Evolutionary conservation across 2,329 filamentous ascomycete genomes (phyloP).

Genomic region (Plenodomus tracheiphilus): DNA sequence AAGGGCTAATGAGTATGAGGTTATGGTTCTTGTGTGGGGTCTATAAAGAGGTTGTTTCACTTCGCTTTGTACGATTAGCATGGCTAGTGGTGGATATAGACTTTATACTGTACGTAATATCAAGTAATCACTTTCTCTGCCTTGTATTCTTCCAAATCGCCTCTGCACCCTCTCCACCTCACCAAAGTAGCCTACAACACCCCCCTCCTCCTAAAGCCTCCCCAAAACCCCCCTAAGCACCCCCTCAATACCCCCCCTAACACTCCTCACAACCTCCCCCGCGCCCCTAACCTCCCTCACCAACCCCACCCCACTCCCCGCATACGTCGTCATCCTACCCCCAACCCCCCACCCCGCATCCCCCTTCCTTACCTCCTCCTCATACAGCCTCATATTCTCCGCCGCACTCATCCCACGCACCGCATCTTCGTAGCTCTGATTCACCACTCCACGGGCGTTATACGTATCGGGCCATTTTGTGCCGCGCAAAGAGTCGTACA

Average conservation of each 20-base stretch:
- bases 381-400: constrained; percentile 51
- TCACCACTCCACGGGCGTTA: constrained; percentile 62
- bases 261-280: constrained; percentile 56
- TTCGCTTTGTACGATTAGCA: too few species aligned
- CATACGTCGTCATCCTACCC: constrained; percentile 64
- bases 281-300: constrained; percentile 56
- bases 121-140: too few species aligned
- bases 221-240: constrained; percentile 26
- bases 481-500: constrained; percentile 59
- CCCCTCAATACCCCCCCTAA: constrained; percentile 45
- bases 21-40: too few species aligned
- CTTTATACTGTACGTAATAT: too few species aligned
- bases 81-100: too few species aligned
- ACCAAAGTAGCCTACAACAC: too few species aligned
- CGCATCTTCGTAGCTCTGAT: constrained; percentile 54
- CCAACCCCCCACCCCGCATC: constrained; percentile 55
- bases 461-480: constrained; percentile 63
- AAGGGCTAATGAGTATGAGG: background rate
- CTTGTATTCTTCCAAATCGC: too few species aligned
- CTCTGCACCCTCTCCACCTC: too few species aligned
- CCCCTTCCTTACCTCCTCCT: constrained; percentile 54
- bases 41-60: too few species aligned
- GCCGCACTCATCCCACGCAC: constrained; percentile 46
- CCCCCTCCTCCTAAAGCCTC: too few species aligned
- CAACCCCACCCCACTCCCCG: constrained; percentile 64